phyloP scores from a whole-genome alignment of 148 eudicot species.

The Pharnaceum exiguum region DNA sequence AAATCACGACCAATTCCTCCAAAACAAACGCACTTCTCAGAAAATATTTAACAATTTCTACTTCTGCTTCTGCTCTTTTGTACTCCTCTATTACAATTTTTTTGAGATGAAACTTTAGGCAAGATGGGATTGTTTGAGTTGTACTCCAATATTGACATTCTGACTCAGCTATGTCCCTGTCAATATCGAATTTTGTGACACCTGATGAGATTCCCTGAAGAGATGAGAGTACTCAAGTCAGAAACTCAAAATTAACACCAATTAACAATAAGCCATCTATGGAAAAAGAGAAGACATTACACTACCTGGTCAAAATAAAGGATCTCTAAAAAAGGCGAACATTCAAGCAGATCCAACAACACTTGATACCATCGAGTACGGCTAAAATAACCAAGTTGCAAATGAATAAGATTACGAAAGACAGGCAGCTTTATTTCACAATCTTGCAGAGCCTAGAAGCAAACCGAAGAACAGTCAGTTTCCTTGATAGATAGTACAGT shows the following conservation, averaged over 20 bases:
- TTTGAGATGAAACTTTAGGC: slow-evolving; percentile 14
- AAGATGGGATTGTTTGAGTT: slow-evolving; percentile 4
- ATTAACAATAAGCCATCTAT: background rate
- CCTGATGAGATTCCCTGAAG: background rate
- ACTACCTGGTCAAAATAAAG: slow-evolving; percentile 4
- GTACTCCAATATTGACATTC: background rate
- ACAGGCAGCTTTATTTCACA: background rate
- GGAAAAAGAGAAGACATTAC: too few relatives aligned
- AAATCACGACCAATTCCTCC: slow-evolving; percentile 13
- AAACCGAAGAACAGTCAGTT: background rate
- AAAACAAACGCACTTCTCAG: slow-evolving; percentile 10
- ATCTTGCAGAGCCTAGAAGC: background rate
- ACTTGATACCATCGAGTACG: background rate
- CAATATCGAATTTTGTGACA: too few relatives aligned
- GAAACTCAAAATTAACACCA: too few relatives aligned
- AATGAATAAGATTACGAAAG: background rate
- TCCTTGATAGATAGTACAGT: background rate
- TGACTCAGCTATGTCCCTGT: too few relatives aligned
- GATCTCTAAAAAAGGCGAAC: background rate
- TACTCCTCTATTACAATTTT: background rate
- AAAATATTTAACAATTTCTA: slow-evolving; percentile 1
- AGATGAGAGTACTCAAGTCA: too few relatives aligned
- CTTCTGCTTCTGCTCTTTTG: background rate
- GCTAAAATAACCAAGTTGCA: background rate
- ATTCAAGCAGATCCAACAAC: background rate